These are phyloP conservation scores for Clonostachys solani DNA, from an alignment of 2,329 filamentous ascomycete genomes.

Conservation along the genomic window DNA sequence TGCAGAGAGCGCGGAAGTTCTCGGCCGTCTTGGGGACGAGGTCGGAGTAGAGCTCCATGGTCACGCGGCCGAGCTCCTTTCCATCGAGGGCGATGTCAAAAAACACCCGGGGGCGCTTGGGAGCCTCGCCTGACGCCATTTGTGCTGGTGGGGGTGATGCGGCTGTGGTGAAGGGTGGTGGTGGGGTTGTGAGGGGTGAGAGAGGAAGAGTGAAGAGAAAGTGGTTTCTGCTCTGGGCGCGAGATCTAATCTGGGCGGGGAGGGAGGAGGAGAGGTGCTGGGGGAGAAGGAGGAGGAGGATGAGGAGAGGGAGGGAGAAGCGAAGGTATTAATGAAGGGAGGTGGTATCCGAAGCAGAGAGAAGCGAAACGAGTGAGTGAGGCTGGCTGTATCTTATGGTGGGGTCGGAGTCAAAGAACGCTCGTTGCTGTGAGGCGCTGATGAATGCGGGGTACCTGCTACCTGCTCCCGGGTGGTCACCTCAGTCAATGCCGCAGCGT, in stretches of 20 bases:
- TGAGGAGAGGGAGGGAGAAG: background rate
- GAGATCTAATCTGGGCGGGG: too few relatives aligned
- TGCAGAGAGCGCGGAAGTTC: slow-evolving; percentile 93
- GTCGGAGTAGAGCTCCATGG: slow-evolving; percentile 74
- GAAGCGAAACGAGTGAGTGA: too few relatives aligned
- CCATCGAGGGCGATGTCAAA: slow-evolving; percentile 87
- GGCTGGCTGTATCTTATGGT: too few relatives aligned
- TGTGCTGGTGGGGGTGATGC: too few relatives aligned
- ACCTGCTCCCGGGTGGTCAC: too few relatives aligned
- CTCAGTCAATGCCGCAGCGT: too few relatives aligned
- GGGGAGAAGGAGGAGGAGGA: background rate
- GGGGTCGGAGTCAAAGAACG: too few relatives aligned
- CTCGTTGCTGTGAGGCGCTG: too few relatives aligned
- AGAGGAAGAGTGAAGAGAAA: background rate
- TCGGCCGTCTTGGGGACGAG: slow-evolving; percentile 93
- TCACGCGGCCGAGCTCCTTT: slow-evolving; percentile 69
- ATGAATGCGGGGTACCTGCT: too few relatives aligned
- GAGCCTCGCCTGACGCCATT: background rate
- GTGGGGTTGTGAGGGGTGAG: background rate
- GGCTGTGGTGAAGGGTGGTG: background rate
- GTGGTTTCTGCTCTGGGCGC: background rate
- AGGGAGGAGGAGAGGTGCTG: too few relatives aligned
- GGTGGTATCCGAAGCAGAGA: too few relatives aligned
- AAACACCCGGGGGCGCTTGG: slow-evolving; percentile 68
- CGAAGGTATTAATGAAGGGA: too few relatives aligned